A percentile compares a stretch with the other conserved stretches of the same genome.
Evolutionary conservation across 345 rosid species (phyloP).

Genomic region (Laguncularia racemosa): DNA sequence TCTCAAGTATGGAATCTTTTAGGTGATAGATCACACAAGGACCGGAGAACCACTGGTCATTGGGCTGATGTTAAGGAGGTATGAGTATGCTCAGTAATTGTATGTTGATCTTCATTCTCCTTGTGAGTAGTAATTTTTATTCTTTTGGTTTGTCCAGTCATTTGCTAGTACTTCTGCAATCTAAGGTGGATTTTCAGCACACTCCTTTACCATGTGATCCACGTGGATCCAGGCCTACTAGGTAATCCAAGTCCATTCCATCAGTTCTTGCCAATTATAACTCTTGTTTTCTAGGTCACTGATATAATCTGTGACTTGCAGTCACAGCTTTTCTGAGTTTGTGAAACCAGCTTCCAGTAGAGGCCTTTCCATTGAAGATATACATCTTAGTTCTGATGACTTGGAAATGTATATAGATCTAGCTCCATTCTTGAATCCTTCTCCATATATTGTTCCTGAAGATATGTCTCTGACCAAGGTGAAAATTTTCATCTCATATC

Average conservation of each 20-base stretch:
- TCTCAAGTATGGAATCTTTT: slow-evolving; percentile 1
- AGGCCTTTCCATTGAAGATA: slow-evolving; percentile 77
- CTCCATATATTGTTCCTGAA: slow-evolving; percentile 91
- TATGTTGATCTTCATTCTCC: slow-evolving; percentile 4
- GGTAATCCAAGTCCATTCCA: slow-evolving; percentile 26
- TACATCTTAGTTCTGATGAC: slow-evolving; percentile 75
- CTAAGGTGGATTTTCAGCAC: slow-evolving; percentile 92
- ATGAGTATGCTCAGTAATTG: not conserved
- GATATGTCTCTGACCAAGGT: slow-evolving; percentile 99
- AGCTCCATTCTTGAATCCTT: slow-evolving; percentile 87
- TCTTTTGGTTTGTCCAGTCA: slow-evolving; percentile 45
- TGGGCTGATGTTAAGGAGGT: slow-evolving; percentile 96
- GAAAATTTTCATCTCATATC: slow-evolving; percentile 1
- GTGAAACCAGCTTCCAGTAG: slow-evolving; percentile 91
- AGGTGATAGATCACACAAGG: slow-evolving; percentile 92
- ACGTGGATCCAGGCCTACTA: slow-evolving; percentile 38
- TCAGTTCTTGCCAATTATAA: not conserved
- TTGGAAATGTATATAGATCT: slow-evolving; percentile 97
- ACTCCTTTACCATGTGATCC: slow-evolving; percentile 80
- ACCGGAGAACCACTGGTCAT: slow-evolving; percentile 88
- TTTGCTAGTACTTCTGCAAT: slow-evolving; percentile 91
- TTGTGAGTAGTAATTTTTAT: not conserved
- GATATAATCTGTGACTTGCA: slow-evolving; percentile 22
- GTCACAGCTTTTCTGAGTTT: slow-evolving; percentile 87
- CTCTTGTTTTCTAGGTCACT: not conserved